Percentiles rank a stretch among this genome's conserved stretches.
phyloP scores from a whole-genome alignment of 1,139 yeast species.

The Lodderomyces oxycetoniae region DNA sequence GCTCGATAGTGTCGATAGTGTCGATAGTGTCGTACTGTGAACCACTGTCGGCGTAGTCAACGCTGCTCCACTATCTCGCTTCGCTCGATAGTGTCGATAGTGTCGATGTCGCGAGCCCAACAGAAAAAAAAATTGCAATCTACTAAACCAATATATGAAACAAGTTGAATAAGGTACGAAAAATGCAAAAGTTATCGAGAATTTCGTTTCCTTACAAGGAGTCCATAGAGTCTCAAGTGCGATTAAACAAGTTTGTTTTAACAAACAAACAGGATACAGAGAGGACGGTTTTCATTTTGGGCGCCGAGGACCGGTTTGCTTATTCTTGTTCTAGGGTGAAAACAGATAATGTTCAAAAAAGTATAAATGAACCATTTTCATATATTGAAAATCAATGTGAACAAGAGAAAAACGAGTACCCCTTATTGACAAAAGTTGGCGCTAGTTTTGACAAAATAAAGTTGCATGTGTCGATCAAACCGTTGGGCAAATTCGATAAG shows the following conservation, averaged over 20 bases:
- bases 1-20: no score
- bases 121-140: no score
- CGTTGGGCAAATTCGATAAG: conserved; percentile 8
- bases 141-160: no score
- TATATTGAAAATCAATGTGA: conserved; percentile 24
- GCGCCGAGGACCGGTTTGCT: neutral
- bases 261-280: conserved; percentile 21
- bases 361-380: conserved; percentile 18
- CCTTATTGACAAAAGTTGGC: conserved; percentile 28
- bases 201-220: conserved; percentile 27
- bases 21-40: no score
- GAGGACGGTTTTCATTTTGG: conserved; percentile 11
- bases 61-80: no score
- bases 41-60: no score
- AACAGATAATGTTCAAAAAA: no score
- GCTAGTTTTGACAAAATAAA: conserved; percentile 22
- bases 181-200: conserved; percentile 12
- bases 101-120: no score
- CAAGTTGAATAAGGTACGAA: neutral
- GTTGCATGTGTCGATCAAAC: conserved; percentile 23
- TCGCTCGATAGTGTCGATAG: no score
- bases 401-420: conserved; percentile 14
- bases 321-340: neutral
- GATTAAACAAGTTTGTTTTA: conserved; percentile 22
- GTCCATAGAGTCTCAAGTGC: conserved; percentile 14